Conservation (phyloP, 371 early-diverging fungal species). For the Actinomucor elegans region DNA sequence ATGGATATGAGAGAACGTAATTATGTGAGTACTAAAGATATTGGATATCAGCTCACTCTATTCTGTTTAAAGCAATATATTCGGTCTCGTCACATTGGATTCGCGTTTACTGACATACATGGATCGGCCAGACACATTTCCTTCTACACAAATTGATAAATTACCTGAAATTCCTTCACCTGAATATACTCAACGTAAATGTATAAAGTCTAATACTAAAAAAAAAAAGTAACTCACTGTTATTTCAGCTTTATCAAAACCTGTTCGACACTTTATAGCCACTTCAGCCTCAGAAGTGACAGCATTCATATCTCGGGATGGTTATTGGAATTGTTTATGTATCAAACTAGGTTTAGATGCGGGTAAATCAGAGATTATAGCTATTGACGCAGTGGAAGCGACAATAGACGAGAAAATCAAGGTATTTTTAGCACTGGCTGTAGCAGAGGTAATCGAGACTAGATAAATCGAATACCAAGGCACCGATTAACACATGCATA, state of each 20-base stretch:
- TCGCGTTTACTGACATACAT: slow-evolving; percentile 41
- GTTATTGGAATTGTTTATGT: slow-evolving; percentile 47
- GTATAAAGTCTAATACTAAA: neutral
- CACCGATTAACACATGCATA: neutral
- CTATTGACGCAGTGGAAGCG: slow-evolving; percentile 44
- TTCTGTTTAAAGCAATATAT: slow-evolving; percentile 38
- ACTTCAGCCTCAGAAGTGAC: slow-evolving; percentile 46
- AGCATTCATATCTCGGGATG: slow-evolving; percentile 44
- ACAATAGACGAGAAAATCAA: slow-evolving; percentile 13
- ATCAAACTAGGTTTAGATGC: slow-evolving; percentile 39
- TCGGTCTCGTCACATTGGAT: slow-evolving; percentile 36
- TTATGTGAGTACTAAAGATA: neutral
- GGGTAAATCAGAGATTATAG: slow-evolving; percentile 43
- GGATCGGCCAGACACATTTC: slow-evolving; percentile 41
- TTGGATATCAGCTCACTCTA: neutral
- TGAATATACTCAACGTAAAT: slow-evolving; percentile 22
- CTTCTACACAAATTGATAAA: slow-evolving; percentile 41
- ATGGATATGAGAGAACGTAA: slow-evolving; percentile 51
- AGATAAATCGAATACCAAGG: neutral
- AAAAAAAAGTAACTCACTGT: neutral
- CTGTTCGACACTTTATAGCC: slow-evolving; percentile 39
- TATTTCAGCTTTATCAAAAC: slow-evolving; percentile 17
- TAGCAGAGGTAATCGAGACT: slow-evolving; percentile 30
- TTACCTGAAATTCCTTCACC: slow-evolving; percentile 20
- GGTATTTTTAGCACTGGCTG: slow-evolving; percentile 33